These are phyloP conservation scores for Fusarium sp. DNA, from an alignment of 2,329 filamentous ascomycete species.

Conservation along the genomic window DNA sequence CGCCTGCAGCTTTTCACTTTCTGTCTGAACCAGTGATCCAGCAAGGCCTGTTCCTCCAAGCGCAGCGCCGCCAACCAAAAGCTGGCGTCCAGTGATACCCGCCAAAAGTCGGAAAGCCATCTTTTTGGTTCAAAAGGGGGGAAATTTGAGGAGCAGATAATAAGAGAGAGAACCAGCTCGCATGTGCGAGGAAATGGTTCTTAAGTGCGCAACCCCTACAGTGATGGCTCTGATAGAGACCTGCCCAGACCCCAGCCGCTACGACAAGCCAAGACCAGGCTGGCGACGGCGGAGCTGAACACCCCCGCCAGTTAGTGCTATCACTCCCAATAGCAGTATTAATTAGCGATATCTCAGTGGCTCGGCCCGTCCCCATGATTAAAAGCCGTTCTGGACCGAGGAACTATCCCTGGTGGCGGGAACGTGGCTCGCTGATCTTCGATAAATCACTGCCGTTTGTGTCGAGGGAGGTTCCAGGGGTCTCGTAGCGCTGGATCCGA, in stretches of 20 bases:
- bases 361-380: not conserved
- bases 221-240: not conserved
- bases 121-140: fast-evolving
- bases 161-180: not conserved
- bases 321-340: not conserved
- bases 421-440: not conserved
- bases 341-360: not conserved
- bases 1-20: not conserved
- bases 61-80: not conserved
- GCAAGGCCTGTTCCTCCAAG: not conserved
- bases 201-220: not conserved
- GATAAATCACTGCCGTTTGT: not conserved
- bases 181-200: not conserved
- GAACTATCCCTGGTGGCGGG: not conserved
- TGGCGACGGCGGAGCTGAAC: not conserved
- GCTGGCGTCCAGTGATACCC: not conserved
- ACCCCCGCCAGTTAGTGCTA: not conserved
- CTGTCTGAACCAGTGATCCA: not conserved
- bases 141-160: not conserved
- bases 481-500: not conserved
- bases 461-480: not conserved
- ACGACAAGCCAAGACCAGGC: not conserved
- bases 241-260: not conserved
- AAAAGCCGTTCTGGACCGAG: not conserved
- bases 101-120: not conserved